Evolutionary conservation across 2,329 filamentous ascomycete genomes (phyloP), one percentile per base, ranked within the genome.

Genomic region (Stagonosporopsis chrysanthemi): DNA sequence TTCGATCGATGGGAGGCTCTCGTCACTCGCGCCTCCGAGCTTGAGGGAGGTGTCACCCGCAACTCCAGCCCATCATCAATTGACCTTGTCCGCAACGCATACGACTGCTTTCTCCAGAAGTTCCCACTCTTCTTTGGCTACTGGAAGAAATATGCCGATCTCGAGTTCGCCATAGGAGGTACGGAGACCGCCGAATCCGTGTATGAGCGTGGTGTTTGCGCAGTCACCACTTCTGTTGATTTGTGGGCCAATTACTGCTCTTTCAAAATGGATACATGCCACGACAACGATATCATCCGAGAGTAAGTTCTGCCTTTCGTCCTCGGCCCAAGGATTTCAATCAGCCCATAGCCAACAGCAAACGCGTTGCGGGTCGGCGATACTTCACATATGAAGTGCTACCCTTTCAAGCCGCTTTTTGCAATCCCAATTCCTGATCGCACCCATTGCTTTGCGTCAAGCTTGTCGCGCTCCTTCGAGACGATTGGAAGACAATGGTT

Each of bases 101-200:
- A 96, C 81, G 93, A 99, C 76, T 87, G 90, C 44, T 96, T 99
- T 73, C 88, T 99, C 22, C 86, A 91, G 60, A 97, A 97, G 74
- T 99, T 97, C 65, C 95, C 95, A 2, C 84, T 98, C 11, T 86
- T 98, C 36, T 99, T 98, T 71, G 95, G 94, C 49, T 99, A 98
- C 81, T 99, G 95, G 95, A 98, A 98, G 82, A 98, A 97, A 77
- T 99, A 98, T 83, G 95, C 95, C 72, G 94, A 98, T 71, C 84
- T 96, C 63, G 95, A 99, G 74, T 99, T 99, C 80, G 92, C 92
- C 47, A 97, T 99, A 64, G 92, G 92, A 4, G 95, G 95, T 17
- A 96, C 95, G 5, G 95, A 99, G 81, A 94, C 94, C 40, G 95
- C 95, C 51, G 95, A 98, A 78, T 96, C 97, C 90, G 92, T 97